Conservation (phyloP, 2,329 filamentous ascomycete species). For the Arthrocladium fulminans region DNA sequence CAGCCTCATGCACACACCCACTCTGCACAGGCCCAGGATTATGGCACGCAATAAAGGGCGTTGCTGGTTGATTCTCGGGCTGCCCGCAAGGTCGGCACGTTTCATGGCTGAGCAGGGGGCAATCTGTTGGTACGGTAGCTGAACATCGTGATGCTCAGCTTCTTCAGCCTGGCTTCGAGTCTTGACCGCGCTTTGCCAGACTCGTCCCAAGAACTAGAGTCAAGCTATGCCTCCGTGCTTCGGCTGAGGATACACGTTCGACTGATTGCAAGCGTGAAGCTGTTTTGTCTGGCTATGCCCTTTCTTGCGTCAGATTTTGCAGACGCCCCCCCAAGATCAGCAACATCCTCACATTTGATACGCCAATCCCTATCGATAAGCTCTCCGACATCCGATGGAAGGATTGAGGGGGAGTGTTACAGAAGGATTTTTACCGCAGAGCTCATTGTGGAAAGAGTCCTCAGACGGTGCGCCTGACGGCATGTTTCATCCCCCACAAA, state of each 20-base stretch:
- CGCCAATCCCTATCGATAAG: conserved; percentile 5
- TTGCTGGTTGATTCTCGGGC: too few species aligned
- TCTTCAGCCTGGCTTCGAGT: background rate
- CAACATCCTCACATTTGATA: background rate
- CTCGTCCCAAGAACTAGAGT: background rate
- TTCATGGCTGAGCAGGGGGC: too few species aligned
- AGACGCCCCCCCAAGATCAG: background rate
- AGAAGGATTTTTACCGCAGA: background rate
- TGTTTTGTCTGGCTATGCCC: background rate
- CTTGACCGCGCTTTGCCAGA: background rate
- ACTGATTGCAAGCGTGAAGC: background rate
- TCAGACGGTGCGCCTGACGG: background rate
- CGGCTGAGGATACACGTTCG: too few species aligned
- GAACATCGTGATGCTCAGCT: too few species aligned
- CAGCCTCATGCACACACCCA: background rate
- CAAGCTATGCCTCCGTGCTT: too few species aligned
- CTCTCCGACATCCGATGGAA: background rate
- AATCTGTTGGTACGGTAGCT: too few species aligned
- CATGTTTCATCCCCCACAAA: background rate
- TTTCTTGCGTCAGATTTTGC: background rate
- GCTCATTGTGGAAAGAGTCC: background rate
- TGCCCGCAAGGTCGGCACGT: too few species aligned
- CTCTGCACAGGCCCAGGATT: background rate
- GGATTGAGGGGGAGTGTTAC: conserved; percentile 3
- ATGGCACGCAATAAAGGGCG: background rate